Base-by-base conservation (phyloP, 805 yeast species). In the Brettanomyces sp. region DNA sequence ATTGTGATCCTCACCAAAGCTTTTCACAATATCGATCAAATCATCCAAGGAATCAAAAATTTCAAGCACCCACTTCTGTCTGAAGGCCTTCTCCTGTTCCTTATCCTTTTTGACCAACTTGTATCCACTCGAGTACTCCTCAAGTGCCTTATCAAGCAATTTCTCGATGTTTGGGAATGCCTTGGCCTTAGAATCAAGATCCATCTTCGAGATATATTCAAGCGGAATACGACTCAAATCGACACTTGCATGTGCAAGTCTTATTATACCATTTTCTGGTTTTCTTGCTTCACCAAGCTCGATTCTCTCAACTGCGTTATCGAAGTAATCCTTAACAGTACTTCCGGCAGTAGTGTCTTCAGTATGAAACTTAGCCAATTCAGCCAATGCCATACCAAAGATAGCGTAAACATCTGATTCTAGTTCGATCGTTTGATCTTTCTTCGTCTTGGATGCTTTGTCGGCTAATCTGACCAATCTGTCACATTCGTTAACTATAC, bases 401-500 rank as follows among this genome's bases (percentile, higher is more conserved):
- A 85, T 76, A 4, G 82, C 68, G 57, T 85, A 83, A 59, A 89
- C 85, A 39, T 68, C 70, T 34, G 75, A 77, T 37, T 32, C 18
- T 6, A 14, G 18, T 7, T 30, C 23, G 13, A 13, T 18, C 32
- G 24, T 33, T 22, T 9, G 11, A 5, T 12, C 18, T 9, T 24
- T 23, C 7, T 4, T 21, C 12, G 24, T n/a, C 34, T 28, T 33
- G 11, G 14, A 23, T 6, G 35, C 44, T 14, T 12, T 25, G 4
- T 21, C 39, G n/a, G 21, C 33, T 46, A 72, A 70, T 58, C 90
- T 70, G 52, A 89, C 69, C 33, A 88, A 60, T 43, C 95, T 67
- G 57, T 91, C 96, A 66, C 95, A 85, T 60, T 91, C 97, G 56
- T 90, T 96, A n/a, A 91, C 75, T 4, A 90, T 73, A 23, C 96